phyloP scores from a whole-genome alignment of 495 filamentous ascomycete species.

The Penicillium goetzii region DNA sequence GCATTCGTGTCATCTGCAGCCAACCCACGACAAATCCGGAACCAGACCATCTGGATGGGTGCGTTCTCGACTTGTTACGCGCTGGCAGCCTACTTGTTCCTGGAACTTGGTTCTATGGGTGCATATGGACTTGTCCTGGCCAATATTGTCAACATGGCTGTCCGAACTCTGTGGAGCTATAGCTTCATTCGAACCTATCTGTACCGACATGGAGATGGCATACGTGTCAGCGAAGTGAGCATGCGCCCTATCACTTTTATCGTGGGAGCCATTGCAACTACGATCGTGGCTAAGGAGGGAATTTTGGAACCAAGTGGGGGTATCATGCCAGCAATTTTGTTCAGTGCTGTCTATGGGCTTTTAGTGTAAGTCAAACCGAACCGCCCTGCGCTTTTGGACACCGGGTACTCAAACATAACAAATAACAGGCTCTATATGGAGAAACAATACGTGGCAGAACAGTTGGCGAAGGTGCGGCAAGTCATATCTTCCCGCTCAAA shows the following conservation, averaged over 20 bases:
- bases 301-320: conserved; percentile 33
- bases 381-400: conserved; percentile 2
- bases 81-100: conserved; percentile 67
- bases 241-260: conserved; percentile 38
- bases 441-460: conserved; percentile 56
- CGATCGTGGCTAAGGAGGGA: conserved; percentile 33
- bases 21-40: conserved; percentile 65
- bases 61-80: conserved; percentile 75
- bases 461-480: conserved; percentile 48
- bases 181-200: conserved; percentile 72
- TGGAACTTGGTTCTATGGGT: conserved; percentile 66
- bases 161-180: conserved; percentile 80
- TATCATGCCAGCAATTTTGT: conserved; percentile 52
- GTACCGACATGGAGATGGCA: conserved; percentile 34
- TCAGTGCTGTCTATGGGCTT: conserved; percentile 57
- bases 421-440: conserved; percentile 60
- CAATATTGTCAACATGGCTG: conserved; percentile 82
- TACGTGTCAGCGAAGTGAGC: conserved; percentile 31
- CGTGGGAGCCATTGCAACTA: conserved; percentile 38
- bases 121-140: conserved; percentile 81
- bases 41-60: conserved; percentile 81
- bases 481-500: conserved; percentile 27
- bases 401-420: conserved; percentile 16
- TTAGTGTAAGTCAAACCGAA: conserved; percentile 59
- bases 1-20: conserved; percentile 90